Evolutionary conservation across 1,139 yeast species (phyloP), one percentile per base, ranked within the genome.

Genomic region (Entelexis sorbosivorans): DNA sequence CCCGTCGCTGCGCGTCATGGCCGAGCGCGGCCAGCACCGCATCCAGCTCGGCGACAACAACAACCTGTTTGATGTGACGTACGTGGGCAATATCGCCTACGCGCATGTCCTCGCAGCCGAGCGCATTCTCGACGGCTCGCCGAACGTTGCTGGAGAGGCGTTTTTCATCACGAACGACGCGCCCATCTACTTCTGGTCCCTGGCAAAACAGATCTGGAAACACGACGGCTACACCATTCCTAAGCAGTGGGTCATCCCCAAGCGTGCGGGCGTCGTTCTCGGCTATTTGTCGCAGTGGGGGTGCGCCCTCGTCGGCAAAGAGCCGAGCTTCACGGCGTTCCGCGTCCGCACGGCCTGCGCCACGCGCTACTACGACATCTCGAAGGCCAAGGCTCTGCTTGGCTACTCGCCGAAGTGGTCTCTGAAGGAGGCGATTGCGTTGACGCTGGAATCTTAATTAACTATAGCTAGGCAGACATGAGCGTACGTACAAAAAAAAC

Each of bases 81-180:
- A 88, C 63, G 98, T 84, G n/a, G 97, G 96, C n/a, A 93, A 93
- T 66, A 97, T 93, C 22, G 98, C 98, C 0, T 95, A 88, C 68
- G 82, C 96, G 6, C 99, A 93, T 67, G 88, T 91, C 10, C 72
- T 91, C 51, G 98, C 97, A 1, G 94, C 96, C 2, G 72, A 82
- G 60, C 81, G 81, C 66, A 69, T 89, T 19, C 68, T 87, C 50
- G 70, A 73, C 20, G 57, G 45, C 13, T 7, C 52, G n/a, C 48
- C 39, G 2, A 55, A 52, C 1, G 79, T 91, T 29, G 82, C 86
- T 9, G 98, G 98, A 44, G 85, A 91, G 65, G 78, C 85, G 0
- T 91, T 88, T 67, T 86, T 91, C 62, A 73, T 93, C 57, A 91
- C 98, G 16, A 93, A 93, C 64, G 98, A 89, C 67, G 76, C 89